phyloP scores from a whole-genome alignment of 352 stramenopile genomes.

The Pythium folliculosum region DNA sequence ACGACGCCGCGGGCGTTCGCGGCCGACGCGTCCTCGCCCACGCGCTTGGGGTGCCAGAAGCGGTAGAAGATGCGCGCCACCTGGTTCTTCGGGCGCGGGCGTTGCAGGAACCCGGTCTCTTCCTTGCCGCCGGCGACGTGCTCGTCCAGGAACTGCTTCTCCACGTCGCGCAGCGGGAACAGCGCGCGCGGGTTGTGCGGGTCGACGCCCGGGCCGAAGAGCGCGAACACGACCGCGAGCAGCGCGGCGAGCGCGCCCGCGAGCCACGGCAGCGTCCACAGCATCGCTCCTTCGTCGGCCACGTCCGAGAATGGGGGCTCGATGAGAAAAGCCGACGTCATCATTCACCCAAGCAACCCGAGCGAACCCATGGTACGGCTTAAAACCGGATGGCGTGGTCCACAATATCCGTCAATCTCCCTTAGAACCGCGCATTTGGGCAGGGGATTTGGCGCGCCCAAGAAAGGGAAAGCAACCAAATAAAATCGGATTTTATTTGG shows the following conservation, averaged over 20 bases:
- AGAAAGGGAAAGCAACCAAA: conserved; percentile 1
- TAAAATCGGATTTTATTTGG: no score
- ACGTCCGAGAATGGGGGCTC: no score
- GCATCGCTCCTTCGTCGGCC: not conserved
- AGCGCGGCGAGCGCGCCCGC: conserved; percentile 24
- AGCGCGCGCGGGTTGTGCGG: conserved; percentile 40
- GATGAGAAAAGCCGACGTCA: conserved; percentile 3
- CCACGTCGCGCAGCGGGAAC: conserved; percentile 41
- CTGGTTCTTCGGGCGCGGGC: conserved; percentile 39
- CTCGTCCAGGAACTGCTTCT: conserved; percentile 54
- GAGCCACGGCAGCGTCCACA: conserved; percentile 33
- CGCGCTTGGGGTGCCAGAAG: conserved; percentile 59
- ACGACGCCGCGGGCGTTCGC: conserved; percentile 47
- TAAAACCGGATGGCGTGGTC: conserved; percentile 10
- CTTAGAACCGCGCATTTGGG: not conserved
- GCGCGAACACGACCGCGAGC: conserved; percentile 29
- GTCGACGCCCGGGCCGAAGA: conserved; percentile 69
- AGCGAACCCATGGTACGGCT: not conserved
- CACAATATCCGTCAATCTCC: not conserved
- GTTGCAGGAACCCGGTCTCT: conserved; percentile 50
- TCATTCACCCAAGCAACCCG: not conserved
- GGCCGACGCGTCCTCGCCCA: conserved; percentile 32
- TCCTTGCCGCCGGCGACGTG: conserved; percentile 52
- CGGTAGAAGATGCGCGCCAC: conserved; percentile 67
- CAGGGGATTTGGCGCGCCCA: not conserved